Evolutionary conservation across 1,139 yeast genomes (phyloP).

Genomic region (Diutina rugosa): DNA sequence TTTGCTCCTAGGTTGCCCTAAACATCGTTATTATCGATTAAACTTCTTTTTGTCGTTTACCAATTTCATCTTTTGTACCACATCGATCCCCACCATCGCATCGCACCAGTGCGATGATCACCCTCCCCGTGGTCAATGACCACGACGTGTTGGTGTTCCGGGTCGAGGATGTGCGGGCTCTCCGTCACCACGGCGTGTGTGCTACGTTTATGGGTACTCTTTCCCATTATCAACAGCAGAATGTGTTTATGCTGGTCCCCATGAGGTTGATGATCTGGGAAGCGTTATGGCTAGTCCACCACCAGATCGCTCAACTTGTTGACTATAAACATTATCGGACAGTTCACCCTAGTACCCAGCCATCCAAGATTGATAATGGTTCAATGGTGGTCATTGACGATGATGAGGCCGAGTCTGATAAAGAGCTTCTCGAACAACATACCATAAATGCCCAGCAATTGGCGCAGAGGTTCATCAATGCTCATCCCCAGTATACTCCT

Average conservation of each 20-base stretch:
- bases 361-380: neutral
- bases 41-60: too few relatives aligned
- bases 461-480: neutral
- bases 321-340: neutral
- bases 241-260: slow-evolving; percentile 1
- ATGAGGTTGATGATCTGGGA: slow-evolving; percentile 1
- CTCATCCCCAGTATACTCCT: neutral
- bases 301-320: neutral
- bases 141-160: neutral
- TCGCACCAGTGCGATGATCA: neutral
- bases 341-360: neutral
- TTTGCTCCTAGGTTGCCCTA: too few relatives aligned
- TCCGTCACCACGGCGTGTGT: neutral
- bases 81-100: neutral
- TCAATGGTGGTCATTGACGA: neutral
- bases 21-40: too few relatives aligned
- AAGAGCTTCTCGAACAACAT: neutral
- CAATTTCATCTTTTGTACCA: neutral
- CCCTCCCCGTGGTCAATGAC: neutral
- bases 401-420: neutral
- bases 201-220: neutral
- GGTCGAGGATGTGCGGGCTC: neutral
- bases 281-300: neutral
- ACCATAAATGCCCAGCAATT: neutral
- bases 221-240: neutral